Evolutionary conservation across 805 yeast species (phyloP), one percentile per base, ranked within the genome.

Genomic region (Barnettozyma sp.): DNA sequence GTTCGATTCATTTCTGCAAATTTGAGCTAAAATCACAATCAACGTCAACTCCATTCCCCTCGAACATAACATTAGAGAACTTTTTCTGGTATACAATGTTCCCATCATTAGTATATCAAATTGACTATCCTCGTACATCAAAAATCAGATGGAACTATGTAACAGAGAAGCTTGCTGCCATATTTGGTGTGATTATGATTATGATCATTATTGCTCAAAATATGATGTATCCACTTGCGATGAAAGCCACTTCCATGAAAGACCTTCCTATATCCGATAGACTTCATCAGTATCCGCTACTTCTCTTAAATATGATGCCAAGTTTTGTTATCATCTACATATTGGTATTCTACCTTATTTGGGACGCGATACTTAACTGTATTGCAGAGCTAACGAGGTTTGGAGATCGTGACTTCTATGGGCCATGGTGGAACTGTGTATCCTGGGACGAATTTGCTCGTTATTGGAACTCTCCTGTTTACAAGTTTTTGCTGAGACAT

Each of bases 391-490:
- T 90, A 25, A 79, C 95, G 12, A 54, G 70, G 35, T 94, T 79
- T 60, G 96, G 85, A 5, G 97, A 92, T 56, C 73, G 98, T 34
- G 82, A 82, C 46, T 92, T 92, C 58, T 92, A 94, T 54, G 90
- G 94, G 4, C 83, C 86, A 29, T 94, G 98, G 98, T 92, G 99
- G 98, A 85, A 88, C 49, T 83, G 94, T 42, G 76, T 81, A 14
- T 82, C 85, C 27, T 92, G 97, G 96, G 83, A 83, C 39, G 88
- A 88, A 54, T 92, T 84, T 57, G 81, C 96, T 9, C 69, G 97
- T 45, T 77, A 82, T 43, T 94, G 99, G 98, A 92, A 92, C 56
- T 72, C 74, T 8, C 96, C 97, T 0, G 97, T 92, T 16, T 96
- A 92, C 56, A 73, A 76, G 51, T 92, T 92, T 48, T 63, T 92